phyloP scores from a whole-genome alignment of 2,329 filamentous ascomycete genomes.

The Thielaviopsis euricoi region DNA sequence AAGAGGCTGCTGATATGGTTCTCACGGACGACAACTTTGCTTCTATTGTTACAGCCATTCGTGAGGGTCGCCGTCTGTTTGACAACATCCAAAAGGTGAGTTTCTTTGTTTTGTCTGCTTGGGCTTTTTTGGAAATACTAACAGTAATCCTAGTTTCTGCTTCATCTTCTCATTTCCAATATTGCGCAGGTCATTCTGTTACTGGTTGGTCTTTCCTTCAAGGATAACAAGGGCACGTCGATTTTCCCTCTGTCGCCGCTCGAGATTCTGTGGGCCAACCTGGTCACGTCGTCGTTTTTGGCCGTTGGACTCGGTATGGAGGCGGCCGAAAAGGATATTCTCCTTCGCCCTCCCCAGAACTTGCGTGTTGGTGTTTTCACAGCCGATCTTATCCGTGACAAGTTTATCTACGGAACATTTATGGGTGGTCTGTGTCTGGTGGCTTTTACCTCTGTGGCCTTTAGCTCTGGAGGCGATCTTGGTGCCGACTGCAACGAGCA shows the following conservation, averaged over 20 bases:
- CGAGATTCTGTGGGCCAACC: constrained; percentile 63
- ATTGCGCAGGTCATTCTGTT: constrained; percentile 54
- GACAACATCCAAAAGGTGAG: constrained; percentile 59
- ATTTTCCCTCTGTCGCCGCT: constrained; percentile 57
- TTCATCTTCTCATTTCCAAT: constrained; percentile 54
- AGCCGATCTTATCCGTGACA: constrained; percentile 46
- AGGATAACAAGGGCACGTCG: constrained; percentile 39
- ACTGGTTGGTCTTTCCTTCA: constrained; percentile 52
- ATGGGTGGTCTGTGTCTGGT: constrained; percentile 46
- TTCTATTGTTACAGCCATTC: constrained; percentile 56
- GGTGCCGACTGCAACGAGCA: constrained; percentile 40
- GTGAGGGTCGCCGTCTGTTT: constrained; percentile 52
- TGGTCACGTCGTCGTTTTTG: constrained; percentile 54
- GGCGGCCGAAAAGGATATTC: constrained; percentile 49
- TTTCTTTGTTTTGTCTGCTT: not conserved
- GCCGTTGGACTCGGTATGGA: constrained; percentile 60
- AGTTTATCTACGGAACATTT: constrained; percentile 47
- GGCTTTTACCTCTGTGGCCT: constrained; percentile 44
- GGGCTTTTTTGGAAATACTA: constrained; percentile 7
- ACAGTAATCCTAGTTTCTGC: constrained; percentile 26
- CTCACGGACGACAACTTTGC: constrained; percentile 81
- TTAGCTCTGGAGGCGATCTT: constrained; percentile 30
- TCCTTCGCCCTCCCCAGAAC: constrained; percentile 46
- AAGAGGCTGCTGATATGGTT: constrained; percentile 76
- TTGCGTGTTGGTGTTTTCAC: constrained; percentile 46